These are phyloP conservation scores for Lactarius quietus DNA, from an alignment of 768 basidiomycete genomes.

Conservation along the genomic window DNA sequence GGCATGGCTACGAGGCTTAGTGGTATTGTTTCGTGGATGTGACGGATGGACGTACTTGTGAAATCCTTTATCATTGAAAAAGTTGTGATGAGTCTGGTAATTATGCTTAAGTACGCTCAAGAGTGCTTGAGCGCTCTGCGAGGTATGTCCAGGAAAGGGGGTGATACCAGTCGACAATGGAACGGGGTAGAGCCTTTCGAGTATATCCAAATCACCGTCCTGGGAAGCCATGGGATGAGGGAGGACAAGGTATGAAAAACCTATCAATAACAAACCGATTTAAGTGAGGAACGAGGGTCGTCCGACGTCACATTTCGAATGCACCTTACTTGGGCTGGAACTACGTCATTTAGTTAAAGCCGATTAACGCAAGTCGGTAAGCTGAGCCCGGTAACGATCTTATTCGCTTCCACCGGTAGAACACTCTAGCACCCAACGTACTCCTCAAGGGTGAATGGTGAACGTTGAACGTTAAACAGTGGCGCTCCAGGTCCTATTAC, in stretches of 20 bases:
- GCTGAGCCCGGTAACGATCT: too few species aligned
- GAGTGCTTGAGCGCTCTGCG: constrained; percentile 5
- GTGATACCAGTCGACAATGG: constrained; percentile 12
- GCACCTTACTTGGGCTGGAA: neutral
- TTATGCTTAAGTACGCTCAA: too few species aligned
- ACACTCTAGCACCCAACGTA: too few species aligned
- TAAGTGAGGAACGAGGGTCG: neutral
- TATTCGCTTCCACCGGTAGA: too few species aligned
- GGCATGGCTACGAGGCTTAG: constrained; percentile 42
- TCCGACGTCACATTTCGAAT: neutral
- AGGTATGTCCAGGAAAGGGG: constrained; percentile 14
- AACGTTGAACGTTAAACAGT: too few species aligned
- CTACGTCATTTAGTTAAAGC: neutral
- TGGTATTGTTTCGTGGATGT: neutral
- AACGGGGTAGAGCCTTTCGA: constrained; percentile 14
- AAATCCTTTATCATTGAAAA: too few species aligned
- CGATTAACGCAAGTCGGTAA: too few species aligned
- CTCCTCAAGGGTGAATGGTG: too few species aligned
- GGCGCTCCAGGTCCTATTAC: too few species aligned
- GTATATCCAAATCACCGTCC: constrained; percentile 8
- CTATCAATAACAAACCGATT: neutral
- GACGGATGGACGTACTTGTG: constrained; percentile 16
- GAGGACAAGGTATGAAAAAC: neutral
- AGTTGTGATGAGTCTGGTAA: too few species aligned
- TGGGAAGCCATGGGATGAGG: neutral